Base-by-base conservation (phyloP, 2,329 filamentous ascomycete genomes). In the Colletotrichum tanaceti region DNA sequence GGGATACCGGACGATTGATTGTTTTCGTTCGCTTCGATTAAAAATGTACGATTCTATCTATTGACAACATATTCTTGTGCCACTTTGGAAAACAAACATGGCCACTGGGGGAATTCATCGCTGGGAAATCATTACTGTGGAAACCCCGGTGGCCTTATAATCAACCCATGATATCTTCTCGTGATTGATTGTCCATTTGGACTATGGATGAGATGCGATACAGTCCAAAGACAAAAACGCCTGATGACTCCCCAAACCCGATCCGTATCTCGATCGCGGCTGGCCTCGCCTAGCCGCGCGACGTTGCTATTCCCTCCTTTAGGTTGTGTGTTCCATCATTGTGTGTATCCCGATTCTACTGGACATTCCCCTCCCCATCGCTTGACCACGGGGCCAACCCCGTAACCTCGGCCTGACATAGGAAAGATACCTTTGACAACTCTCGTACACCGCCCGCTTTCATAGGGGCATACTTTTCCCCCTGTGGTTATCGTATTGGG, bases 391-490 rank as follows among this genome's bases (percentile, higher is more conserved):
- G 28, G 16, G 39, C 39, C 35, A n/a, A 24, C 16, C 20, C 62
- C 43, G 38, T n/a, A 32, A 16, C 22, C 46, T n/a, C 11, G n/a
- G 24, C 16, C 35, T 35, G 16, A 53, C 55, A 66, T 46, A 57
- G 50, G 62, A 65, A 66, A 66, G 43, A 35, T 50, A 46, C 55
- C 28, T 14, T 35, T 55, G n/a, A 57, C 22, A 69, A 43, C 57
- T 61, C 50, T 69, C 62, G 60, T 69, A 69, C 55, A 69, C 35
- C 55, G 11, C 62, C 62, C 62, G 28, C 55, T 50, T 49, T 55
- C 52, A 35, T 44, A 44, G 28, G 50, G 57, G 38, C 57, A n/a
- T 60, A 24, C 43, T 46, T 65, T 66, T 20, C n/a, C n/a, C n/a
- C n/a, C 47, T 63, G 6, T 22, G 38, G 38, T 43, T 20, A 52